These are phyloP conservation scores for Vachellia collinsii DNA, from an alignment of 306 rosid species.

Conservation along the genomic window DNA sequence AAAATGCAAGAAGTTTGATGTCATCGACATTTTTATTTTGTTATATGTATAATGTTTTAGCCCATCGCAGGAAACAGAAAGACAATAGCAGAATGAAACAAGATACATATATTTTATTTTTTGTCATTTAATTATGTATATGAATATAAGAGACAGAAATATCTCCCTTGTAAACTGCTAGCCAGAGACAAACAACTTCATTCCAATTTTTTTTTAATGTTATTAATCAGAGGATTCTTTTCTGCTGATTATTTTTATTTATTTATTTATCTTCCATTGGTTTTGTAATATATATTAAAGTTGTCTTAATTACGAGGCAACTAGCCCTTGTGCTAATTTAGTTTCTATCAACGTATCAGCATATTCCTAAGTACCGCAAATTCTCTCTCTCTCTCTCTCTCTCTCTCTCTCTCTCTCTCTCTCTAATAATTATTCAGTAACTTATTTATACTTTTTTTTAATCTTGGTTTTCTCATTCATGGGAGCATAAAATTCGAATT, in stretches of 20 bases:
- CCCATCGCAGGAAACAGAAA: not conserved
- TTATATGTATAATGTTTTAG: not conserved
- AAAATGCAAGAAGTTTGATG: not conserved
- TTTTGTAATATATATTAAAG: not conserved
- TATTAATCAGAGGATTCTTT: not conserved
- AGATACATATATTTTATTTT: not conserved
- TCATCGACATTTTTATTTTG: not conserved
- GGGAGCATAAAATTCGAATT: too few relatives aligned
- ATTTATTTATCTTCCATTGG: not conserved
- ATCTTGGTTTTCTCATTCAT: not conserved
- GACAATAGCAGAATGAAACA: not conserved
- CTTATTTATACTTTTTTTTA: too few relatives aligned
- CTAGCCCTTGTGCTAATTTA: not conserved
- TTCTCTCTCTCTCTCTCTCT: not conserved
- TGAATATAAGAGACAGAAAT: not conserved
- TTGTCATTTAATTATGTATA: not conserved
- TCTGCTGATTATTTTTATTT: not conserved
- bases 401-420: not conserved
- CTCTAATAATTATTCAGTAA: not conserved
- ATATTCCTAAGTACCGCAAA: not conserved
- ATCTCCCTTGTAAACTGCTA: not conserved
- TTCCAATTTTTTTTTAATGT: not conserved
- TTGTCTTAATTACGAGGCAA: not conserved
- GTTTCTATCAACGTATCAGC: not conserved
- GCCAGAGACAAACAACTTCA: not conserved